A percentile compares a stretch with the other conserved stretches of the same genome.
phyloP scores from a whole-genome alignment of 495 filamentous ascomycete species.

The Platismatia glauca region DNA sequence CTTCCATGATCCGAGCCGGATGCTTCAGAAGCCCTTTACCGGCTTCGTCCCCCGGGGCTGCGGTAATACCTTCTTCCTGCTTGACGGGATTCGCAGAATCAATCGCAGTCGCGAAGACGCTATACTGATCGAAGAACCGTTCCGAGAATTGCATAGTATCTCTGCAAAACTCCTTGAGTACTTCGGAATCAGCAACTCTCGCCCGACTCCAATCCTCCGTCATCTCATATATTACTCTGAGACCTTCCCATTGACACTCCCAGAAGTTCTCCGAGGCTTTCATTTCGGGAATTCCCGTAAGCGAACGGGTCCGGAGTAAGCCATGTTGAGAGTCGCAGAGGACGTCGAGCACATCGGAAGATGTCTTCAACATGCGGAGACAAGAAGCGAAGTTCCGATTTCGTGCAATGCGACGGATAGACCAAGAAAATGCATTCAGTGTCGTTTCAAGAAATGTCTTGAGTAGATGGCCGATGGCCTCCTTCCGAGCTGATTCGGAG shows the following conservation, averaged over 20 bases:
- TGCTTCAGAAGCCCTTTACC: conserved; percentile 50
- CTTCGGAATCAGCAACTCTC: conserved; percentile 49
- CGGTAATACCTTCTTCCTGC: conserved; percentile 35
- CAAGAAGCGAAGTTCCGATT: conserved; percentile 57
- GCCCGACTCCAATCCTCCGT: conserved; percentile 63
- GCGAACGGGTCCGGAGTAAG: conserved; percentile 57
- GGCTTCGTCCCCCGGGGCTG: conserved; percentile 32
- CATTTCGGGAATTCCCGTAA: conserved; percentile 50
- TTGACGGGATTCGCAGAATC: conserved; percentile 28
- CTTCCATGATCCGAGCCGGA: conserved; percentile 54
- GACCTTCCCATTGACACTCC: conserved; percentile 67
- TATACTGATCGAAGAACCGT: conserved; percentile 71
- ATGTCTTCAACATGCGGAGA: conserved; percentile 61
- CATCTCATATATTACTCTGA: conserved; percentile 72
- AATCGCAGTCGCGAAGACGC: conserved; percentile 62
- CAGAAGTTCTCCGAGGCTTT: conserved; percentile 65
- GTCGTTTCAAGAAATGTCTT: conserved; percentile 53
- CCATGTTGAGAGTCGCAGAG: conserved; percentile 77
- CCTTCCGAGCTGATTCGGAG: conserved; percentile 56
- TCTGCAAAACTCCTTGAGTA: conserved; percentile 84
- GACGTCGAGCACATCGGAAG: conserved; percentile 65
- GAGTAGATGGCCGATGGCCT: conserved; percentile 65
- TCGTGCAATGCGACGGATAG: conserved; percentile 45
- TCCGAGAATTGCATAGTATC: conserved; percentile 91
- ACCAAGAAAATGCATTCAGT: conserved; percentile 52